Evolutionary conservation across 371 early-diverging fungal species (phyloP).

Genomic region (Nematocida parisii): DNA sequence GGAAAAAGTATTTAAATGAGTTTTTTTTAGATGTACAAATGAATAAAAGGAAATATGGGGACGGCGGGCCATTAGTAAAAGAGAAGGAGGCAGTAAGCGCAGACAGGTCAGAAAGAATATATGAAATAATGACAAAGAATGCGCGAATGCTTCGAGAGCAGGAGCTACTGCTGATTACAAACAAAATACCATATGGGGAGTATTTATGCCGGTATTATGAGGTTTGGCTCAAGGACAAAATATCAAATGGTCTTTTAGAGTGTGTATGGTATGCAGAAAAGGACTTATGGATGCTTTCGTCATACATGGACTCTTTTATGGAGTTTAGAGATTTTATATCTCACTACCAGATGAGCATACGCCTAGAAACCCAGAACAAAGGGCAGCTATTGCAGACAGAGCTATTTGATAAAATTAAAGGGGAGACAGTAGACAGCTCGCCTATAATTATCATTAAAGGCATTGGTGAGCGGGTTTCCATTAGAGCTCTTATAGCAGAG

Average conservation of each 20-base stretch:
- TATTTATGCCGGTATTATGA: constrained; percentile 44
- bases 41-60: constrained; percentile 37
- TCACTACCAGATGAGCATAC: neutral
- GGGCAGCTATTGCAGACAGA: constrained; percentile 17
- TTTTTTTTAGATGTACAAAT: constrained; percentile 36
- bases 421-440: neutral
- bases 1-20: constrained; percentile 17
- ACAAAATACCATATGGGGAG: constrained; percentile 8
- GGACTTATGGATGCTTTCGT: neutral
- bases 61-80: neutral
- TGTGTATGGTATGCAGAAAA: constrained; percentile 29
- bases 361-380: constrained; percentile 8
- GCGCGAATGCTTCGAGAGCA: constrained; percentile 34
- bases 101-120: neutral
- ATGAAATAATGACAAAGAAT: neutral
- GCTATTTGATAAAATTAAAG: constrained; percentile 36
- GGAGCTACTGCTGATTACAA: constrained; percentile 9
- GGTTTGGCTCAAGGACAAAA: constrained; percentile 19
- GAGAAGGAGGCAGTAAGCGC: neutral
- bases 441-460: constrained; percentile 20
- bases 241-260: constrained; percentile 22
- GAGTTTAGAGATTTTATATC: constrained; percentile 56
- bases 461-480: neutral
- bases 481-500: neutral
- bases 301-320: constrained; percentile 36